Evolutionary conservation across 441 rosid species (phyloP), one percentile per base, ranked within the genome.

Genomic region (Pelargonium fulgidum): DNA sequence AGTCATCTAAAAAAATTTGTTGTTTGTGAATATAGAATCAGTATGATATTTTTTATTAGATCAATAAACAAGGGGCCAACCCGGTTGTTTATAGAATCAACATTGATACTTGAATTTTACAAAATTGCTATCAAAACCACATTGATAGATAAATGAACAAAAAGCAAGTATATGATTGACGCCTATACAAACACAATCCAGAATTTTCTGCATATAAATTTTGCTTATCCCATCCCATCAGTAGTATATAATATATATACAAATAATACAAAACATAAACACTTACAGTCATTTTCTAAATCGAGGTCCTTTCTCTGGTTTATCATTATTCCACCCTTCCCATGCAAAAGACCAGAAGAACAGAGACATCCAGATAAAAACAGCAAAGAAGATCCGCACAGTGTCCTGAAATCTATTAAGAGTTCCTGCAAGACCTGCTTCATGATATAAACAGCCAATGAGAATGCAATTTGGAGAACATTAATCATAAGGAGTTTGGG

Each of bases 341-440:
- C 87, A 87, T 33, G 85, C 88, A 44, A 92, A 88, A 64, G 90
- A 80, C 99, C 97, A 91, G 85, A 91, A 93, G 80, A 91, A 89
- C 75, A 91, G 72, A 77, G 95, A 89, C 96, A 91, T 79, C 99
- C 96, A 93, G 76, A 93, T 86, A 45, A 93, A 83, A 73, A 93
- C 95, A 19, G 99, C 97, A 61, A 85, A 77, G 85, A 91, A 89
- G 68, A 93, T 93, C 82, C 70, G 87, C 62, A 71, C 80, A 0
- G 82, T 82, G 73, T 89, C 96, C 78, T 79, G 83, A 72, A 91
- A 56, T 72, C 76, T 80, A 68, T 89, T 78, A 5, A 88, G 75
- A 20, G 70, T 71, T 69, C 82, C 79, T 24, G 66, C 78, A 62
- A 79, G 9, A 47, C 95, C 97, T 88, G 84, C 75, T 62, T 24